These are phyloP conservation scores for Microbotryomycetes sp. DNA, from an alignment of 1,284 basidiomycete genomes.

Conservation along the genomic window DNA sequence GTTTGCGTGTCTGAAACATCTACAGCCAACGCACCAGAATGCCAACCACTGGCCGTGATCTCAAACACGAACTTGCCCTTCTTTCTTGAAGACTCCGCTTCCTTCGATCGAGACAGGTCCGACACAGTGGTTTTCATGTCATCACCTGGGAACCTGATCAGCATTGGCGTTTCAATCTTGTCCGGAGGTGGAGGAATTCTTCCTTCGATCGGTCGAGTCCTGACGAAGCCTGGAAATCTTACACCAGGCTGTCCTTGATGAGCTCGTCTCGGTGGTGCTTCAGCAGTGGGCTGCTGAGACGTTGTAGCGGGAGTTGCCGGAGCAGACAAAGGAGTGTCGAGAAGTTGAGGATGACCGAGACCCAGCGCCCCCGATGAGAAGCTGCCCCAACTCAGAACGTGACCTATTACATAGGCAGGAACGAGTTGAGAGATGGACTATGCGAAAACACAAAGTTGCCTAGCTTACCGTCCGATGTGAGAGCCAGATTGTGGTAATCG, in stretches of 20 bases:
- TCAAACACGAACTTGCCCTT: constrained; percentile 60
- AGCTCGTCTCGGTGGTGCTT: background rate
- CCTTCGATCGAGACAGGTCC: background rate
- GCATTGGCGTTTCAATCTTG: constrained; percentile 55
- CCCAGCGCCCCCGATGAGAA: constrained; percentile 74
- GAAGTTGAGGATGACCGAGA: constrained; percentile 53
- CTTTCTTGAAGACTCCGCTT: background rate
- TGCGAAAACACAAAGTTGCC: background rate
- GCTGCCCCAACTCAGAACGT: constrained; percentile 74
- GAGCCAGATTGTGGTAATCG: constrained; percentile 80
- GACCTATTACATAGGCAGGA: constrained; percentile 1
- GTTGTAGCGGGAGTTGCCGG: background rate
- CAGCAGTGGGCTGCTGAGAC: no score
- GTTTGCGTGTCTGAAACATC: constrained; percentile 51
- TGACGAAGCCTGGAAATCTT: background rate
- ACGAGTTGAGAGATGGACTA: background rate
- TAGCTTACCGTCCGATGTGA: constrained; percentile 60
- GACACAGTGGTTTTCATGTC: constrained; percentile 34
- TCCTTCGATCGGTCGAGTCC: background rate
- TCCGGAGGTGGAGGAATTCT: constrained; percentile 43
- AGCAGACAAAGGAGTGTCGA: constrained; percentile 21
- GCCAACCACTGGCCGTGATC: constrained; percentile 75
- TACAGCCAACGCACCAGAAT: constrained; percentile 76
- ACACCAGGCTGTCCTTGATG: background rate
- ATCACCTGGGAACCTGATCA: constrained; percentile 61